Evolutionary conservation across 2,329 filamentous ascomycete species (phyloP).

Genomic region (Onygena corvina): DNA sequence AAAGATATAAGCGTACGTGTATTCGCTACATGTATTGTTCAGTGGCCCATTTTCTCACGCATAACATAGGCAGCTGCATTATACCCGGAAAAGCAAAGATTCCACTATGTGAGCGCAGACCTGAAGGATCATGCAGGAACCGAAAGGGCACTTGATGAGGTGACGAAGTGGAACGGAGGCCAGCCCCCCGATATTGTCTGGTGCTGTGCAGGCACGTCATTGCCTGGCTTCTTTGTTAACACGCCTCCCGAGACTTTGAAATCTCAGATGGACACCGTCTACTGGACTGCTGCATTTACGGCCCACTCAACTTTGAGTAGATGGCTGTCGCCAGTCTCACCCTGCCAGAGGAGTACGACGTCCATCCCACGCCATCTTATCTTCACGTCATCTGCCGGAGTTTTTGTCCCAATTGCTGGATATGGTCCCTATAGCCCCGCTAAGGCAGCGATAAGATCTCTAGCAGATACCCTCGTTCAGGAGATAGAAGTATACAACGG

Average conservation of each 20-base stretch:
- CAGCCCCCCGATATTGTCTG: slow-evolving; percentile 72
- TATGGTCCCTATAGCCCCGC: slow-evolving; percentile 74
- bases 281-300: slow-evolving; percentile 75
- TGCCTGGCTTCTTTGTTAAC: slow-evolving; percentile 67
- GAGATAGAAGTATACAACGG: slow-evolving; percentile 79
- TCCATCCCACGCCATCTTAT: slow-evolving; percentile 57
- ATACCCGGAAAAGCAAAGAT: slow-evolving; percentile 56
- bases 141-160: slow-evolving; percentile 55
- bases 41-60: slow-evolving; percentile 10
- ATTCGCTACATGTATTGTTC: background rate
- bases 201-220: slow-evolving; percentile 69
- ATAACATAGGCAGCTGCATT: slow-evolving; percentile 49
- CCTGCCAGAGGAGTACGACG: slow-evolving; percentile 21
- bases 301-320: slow-evolving; percentile 63
- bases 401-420: slow-evolving; percentile 65
- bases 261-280: slow-evolving; percentile 84
- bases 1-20: slow-evolving; percentile 48
- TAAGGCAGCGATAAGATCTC: slow-evolving; percentile 71
- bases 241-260: slow-evolving; percentile 54
- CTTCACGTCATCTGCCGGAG: slow-evolving; percentile 68
- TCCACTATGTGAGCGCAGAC: slow-evolving; percentile 75
- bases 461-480: slow-evolving; percentile 72
- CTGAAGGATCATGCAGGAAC: slow-evolving; percentile 61
- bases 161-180: slow-evolving; percentile 65
- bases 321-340: slow-evolving; percentile 49